Evolutionary conservation across 2,329 filamentous ascomycete species (phyloP), one percentile per base, ranked within the genome.

Genomic region (Neonectria sp.): DNA sequence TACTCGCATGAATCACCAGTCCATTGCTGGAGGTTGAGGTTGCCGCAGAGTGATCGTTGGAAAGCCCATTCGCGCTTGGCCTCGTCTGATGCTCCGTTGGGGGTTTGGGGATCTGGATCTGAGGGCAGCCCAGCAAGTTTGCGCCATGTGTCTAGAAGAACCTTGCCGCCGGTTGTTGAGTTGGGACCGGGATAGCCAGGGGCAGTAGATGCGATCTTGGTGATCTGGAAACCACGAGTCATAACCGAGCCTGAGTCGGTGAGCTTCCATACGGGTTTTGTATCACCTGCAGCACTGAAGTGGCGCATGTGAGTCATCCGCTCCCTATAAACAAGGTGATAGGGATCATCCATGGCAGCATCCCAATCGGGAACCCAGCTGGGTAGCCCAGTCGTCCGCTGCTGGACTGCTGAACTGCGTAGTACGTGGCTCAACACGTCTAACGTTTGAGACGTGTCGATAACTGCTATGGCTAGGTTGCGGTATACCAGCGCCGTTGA

Each of bases 301-400:
- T 60, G 56, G 4, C 52, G 45, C 35, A 68, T n/a, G 4, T 52
- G 12, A 27, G 43, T 53, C 13, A 52, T 59, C 4, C 56, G 56
- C 21, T 46, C 51, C 24, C 37, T 43, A 6, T 65, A 60, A 8
- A 66, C 43, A 3, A 66, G 40, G 25, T 68, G 62, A 53, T 61
- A 55, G 11, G 40, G 21, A 3, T 59, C 66, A 8, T 68, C 37
- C 37, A 68, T 55, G 8, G 40, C 40, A n/a, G 63, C 62, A 17
- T 60, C 57, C 63, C 60, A 62, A 27, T 66, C 66, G 9, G 63
- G 62, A 40, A 60, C 59, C 63, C 66, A 56, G 31, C 63, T 63
- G 8, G 55, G 55, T 9, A 68, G 6, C 4, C 35, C 35, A 6
- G 5, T 37, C 55, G 3, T 29, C 12, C 9, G 35, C 6, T 37